These are phyloP conservation scores for Danielia oregonensis DNA, from an alignment of 805 yeast genomes.

Conservation along the genomic window DNA sequence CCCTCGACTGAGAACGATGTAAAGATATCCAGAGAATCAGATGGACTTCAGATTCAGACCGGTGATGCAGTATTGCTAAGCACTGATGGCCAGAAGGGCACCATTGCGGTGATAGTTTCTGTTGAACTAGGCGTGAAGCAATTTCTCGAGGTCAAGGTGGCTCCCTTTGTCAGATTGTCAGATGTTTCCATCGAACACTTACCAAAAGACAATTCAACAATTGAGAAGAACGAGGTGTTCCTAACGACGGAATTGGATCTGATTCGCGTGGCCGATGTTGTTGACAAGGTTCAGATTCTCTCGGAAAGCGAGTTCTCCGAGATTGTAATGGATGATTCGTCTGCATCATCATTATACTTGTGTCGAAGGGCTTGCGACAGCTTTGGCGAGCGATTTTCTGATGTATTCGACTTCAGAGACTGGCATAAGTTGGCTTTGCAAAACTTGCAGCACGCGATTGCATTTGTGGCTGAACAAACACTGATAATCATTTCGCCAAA, in stretches of 20 bases:
- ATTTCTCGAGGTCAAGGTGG: slow-evolving; percentile 45
- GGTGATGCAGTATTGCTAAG: slow-evolving; percentile 51
- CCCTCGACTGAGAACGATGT: slow-evolving; percentile 1
- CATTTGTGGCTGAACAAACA: slow-evolving; percentile 10
- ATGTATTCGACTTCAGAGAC: slow-evolving; percentile 37
- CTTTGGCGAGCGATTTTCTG: slow-evolving; percentile 29
- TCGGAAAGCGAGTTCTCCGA: slow-evolving; percentile 31
- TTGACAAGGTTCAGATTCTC: slow-evolving; percentile 43
- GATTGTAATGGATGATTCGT: slow-evolving; percentile 34
- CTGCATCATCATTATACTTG: slow-evolving; percentile 27
- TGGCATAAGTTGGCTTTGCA: slow-evolving; percentile 18
- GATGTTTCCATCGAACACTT: slow-evolving; percentile 32
- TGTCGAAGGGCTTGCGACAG: slow-evolving; percentile 43
- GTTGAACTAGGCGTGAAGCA: slow-evolving; percentile 48
- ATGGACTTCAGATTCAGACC: slow-evolving; percentile 44
- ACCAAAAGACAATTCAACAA: slow-evolving; percentile 13
- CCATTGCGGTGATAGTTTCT: slow-evolving; percentile 48
- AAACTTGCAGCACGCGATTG: slow-evolving; percentile 8
- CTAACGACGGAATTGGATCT: slow-evolving; percentile 49
- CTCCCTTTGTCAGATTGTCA: slow-evolving; percentile 42
- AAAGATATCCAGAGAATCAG: slow-evolving; percentile 23
- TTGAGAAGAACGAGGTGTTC: slow-evolving; percentile 45
- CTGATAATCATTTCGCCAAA: slow-evolving; percentile 16
- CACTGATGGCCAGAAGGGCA: slow-evolving; percentile 19
- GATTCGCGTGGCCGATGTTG: slow-evolving; percentile 40